phyloP scores from a whole-genome alignment of 1,284 basidiomycete genomes.

The Crepidotus sp. region DNA sequence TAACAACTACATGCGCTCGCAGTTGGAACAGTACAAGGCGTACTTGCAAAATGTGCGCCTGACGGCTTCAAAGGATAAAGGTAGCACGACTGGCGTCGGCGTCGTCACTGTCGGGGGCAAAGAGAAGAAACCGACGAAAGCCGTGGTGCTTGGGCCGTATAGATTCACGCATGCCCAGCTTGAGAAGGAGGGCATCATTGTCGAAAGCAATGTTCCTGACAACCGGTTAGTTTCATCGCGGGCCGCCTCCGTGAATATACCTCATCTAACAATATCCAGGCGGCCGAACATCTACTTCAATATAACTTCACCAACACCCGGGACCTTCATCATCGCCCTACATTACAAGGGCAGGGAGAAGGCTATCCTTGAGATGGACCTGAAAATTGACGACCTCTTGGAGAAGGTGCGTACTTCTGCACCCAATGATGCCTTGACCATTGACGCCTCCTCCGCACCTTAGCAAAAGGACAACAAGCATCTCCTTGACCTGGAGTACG shows the following conservation, averaged over 20 bases:
- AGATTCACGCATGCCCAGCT: conserved; percentile 96
- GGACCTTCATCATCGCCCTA: conserved; percentile 96
- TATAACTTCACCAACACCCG: conserved; percentile 93
- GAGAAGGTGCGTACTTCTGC: conserved; percentile 64
- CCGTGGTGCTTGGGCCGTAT: conserved; percentile 88
- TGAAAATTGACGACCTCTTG: conserved; percentile 97
- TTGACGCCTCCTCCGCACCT: conserved; percentile 16
- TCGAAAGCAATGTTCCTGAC: conserved; percentile 97
- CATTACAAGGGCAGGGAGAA: conserved; percentile 99
- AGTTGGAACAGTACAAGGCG: conserved; percentile 99
- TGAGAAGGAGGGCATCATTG: conserved; percentile 99
- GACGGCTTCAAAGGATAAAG: conserved; percentile 81
- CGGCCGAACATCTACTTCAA: conserved; percentile 99
- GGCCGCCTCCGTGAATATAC: conserved; percentile 4
- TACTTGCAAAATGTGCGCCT: conserved; percentile 96
- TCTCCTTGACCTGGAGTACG: conserved; percentile 92
- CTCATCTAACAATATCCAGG: conserved; percentile 36
- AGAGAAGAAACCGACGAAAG: conserved; percentile 86
- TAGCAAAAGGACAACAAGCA: conserved; percentile 99
- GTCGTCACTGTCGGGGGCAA: conserved; percentile 95
- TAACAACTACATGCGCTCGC: conserved; percentile 92
- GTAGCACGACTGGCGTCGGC: conserved; percentile 78
- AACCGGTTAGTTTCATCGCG: conserved; percentile 61
- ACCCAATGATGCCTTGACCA: neutral
- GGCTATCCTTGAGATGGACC: conserved; percentile 98